These are phyloP conservation scores for Endoconidiophora laricicola DNA, from an alignment of 2,329 filamentous ascomycete species.

Conservation along the genomic window DNA sequence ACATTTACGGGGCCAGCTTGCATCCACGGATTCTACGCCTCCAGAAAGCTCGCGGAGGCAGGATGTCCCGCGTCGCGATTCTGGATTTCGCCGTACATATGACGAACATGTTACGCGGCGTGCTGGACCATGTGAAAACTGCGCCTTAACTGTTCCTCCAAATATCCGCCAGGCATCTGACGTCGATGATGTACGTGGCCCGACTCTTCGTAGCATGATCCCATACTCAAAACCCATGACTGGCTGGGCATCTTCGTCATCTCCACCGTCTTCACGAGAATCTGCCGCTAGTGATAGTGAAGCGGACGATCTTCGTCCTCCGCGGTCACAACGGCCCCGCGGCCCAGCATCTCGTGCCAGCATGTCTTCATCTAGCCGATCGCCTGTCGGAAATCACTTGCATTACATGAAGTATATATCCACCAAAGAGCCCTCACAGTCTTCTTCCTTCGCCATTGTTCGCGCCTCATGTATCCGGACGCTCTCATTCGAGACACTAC, in stretches of 20 bases:
- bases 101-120: conserved; percentile 48
- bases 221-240: conserved; percentile 41
- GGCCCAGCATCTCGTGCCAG: conserved; percentile 30
- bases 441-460: conserved; percentile 49
- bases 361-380: conserved; percentile 31
- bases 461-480: conserved; percentile 50
- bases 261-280: conserved; percentile 35
- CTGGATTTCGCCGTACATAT: conserved; percentile 45
- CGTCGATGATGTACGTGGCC: conserved; percentile 26
- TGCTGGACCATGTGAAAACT: conserved; percentile 50
- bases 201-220: conserved; percentile 42
- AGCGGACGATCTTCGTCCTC: conserved; percentile 29
- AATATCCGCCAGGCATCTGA: conserved; percentile 21
- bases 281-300: conserved; percentile 33
- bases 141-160: conserved; percentile 46
- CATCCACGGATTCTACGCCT: conserved; percentile 32
- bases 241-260: conserved; percentile 24
- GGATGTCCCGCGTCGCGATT: conserved; percentile 31
- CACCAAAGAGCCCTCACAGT: conserved; percentile 44
- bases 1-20: conserved; percentile 23
- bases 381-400: conserved; percentile 30
- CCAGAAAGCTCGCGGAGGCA: conserved; percentile 36
- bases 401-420: conserved; percentile 54
- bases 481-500: conserved; percentile 49
- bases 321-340: conserved; percentile 18